Conservation (phyloP, 768 basidiomycete genomes). For the Steccherinum ochraceum region DNA sequence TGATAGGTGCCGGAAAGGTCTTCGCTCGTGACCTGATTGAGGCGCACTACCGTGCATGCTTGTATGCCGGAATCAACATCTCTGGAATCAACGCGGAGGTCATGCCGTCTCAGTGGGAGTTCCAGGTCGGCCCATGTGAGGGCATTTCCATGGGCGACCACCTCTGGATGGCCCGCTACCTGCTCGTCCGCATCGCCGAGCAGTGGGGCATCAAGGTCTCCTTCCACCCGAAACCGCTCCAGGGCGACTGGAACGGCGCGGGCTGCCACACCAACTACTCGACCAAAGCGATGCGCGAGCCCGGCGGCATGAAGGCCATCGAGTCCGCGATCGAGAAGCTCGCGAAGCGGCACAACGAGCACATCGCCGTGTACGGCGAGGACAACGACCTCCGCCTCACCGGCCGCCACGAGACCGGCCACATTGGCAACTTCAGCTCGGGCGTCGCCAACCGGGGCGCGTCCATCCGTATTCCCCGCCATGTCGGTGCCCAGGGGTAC, state of each 20-base stretch:
- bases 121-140: constrained; percentile 98
- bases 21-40: constrained; percentile 98
- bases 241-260: constrained; percentile 99
- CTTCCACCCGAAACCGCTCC: constrained; percentile 98
- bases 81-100: constrained; percentile 99
- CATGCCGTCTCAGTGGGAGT: constrained; percentile 99
- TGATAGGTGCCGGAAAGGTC: constrained; percentile 87
- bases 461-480: constrained; percentile 91
- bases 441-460: constrained; percentile 98
- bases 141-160: constrained; percentile 99
- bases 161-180: constrained; percentile 98
- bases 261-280: constrained; percentile 98
- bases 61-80: constrained; percentile 94
- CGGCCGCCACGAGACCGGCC: constrained; percentile 95
- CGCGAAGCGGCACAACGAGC: constrained; percentile 83
- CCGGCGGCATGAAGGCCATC: constrained; percentile 88
- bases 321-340: constrained; percentile 94
- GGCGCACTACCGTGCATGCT: constrained; percentile 96
- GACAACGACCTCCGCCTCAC: constrained; percentile 96
- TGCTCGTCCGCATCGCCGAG: constrained; percentile 92
- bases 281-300: constrained; percentile 90
- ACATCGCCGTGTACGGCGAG: constrained; percentile 96
- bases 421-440: constrained; percentile 85
- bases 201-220: constrained; percentile 97
- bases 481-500: constrained; percentile 87